Conservation (phyloP, 306 rosid genomes). For the Citrullus amarus region DNA sequence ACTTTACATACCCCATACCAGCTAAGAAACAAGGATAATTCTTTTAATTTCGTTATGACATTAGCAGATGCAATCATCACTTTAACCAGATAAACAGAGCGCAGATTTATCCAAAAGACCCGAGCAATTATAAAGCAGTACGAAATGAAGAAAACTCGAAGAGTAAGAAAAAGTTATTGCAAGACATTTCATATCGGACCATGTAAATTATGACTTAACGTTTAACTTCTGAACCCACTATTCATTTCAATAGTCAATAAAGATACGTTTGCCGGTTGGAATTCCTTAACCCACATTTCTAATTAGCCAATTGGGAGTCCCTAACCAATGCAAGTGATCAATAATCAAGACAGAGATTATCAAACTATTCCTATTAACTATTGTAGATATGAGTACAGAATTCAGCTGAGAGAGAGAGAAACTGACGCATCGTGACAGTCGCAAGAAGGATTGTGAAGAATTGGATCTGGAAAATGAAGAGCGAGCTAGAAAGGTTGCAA, state of each 20-base stretch:
- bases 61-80: not conserved
- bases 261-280: not conserved
- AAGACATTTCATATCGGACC: not conserved
- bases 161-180: not conserved
- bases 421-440: slow-evolving; percentile 3
- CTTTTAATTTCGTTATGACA: not conserved
- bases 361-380: not conserved
- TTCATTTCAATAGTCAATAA: not conserved
- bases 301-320: not conserved
- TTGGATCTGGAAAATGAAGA: not conserved
- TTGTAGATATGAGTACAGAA: not conserved
- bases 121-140: not conserved
- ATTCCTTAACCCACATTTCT: not conserved
- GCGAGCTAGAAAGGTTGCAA: not conserved
- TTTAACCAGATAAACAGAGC: no score
- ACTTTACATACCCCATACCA: not conserved
- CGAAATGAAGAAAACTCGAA: not conserved
- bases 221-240: no score
- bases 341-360: not conserved
- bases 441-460: not conserved
- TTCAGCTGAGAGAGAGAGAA: not conserved
- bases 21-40: not conserved
- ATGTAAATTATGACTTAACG: not conserved
- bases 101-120: not conserved
- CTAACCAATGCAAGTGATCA: not conserved